phyloP scores from a whole-genome alignment of 2,329 filamentous ascomycete species.

The Beauveria sp. region DNA sequence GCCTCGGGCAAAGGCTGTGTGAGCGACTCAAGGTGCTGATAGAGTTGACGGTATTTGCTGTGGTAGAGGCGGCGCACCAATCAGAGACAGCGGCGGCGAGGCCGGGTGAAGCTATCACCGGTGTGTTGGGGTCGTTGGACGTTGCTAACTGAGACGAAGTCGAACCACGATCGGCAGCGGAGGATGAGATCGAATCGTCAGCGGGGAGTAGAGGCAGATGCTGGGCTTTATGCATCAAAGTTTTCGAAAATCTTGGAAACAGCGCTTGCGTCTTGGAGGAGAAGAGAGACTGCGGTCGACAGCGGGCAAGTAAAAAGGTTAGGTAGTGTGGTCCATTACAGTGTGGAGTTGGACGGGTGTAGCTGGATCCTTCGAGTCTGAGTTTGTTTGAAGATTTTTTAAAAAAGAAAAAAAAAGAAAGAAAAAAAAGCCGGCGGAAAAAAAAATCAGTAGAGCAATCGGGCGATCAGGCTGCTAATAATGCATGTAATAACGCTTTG shows the following conservation, averaged over 20 bases:
- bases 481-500: neutral
- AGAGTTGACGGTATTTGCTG: neutral
- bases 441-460: neutral
- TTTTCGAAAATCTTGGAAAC: neutral
- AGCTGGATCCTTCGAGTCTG: neutral
- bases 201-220: neutral
- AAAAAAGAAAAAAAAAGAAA: neutral
- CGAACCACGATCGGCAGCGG: neutral
- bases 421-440: neutral
- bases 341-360: neutral
- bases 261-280: neutral
- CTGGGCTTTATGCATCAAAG: neutral
- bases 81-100: neutral
- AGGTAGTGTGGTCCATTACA: neutral
- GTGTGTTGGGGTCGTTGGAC: neutral
- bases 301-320: neutral
- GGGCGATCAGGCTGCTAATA: neutral
- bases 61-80: neutral
- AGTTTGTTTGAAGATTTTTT: neutral
- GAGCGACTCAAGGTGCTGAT: neutral
- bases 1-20: neutral
- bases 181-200: neutral
- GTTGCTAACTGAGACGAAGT: neutral
- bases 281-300: neutral
- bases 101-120: conserved; percentile 3